phyloP scores from a whole-genome alignment of 2,329 filamentous ascomycete species.

The Monosporascus sp. region DNA sequence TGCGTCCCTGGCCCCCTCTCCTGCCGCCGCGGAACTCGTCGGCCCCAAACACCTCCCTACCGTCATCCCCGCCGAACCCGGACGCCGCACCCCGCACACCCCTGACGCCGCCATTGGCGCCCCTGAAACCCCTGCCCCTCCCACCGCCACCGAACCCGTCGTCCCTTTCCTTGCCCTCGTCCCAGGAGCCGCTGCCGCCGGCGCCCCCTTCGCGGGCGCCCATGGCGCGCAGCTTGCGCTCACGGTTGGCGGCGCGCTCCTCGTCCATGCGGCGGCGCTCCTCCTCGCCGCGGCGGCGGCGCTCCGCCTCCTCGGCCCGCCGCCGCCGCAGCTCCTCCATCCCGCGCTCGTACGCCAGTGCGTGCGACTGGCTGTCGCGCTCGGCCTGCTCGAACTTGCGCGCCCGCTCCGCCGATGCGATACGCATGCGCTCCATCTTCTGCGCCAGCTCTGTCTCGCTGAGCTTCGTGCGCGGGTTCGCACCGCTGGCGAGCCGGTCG shows the following conservation, averaged over 20 bases:
- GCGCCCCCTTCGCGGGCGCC: conserved; percentile 40
- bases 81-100: conserved; percentile 36
- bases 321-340: conserved; percentile 51
- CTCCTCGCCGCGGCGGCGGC: conserved; percentile 46
- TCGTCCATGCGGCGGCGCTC: conserved; percentile 49
- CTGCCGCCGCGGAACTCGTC: conserved; percentile 23
- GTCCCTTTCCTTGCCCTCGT: conserved; percentile 49
- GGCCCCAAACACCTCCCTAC: conserved; percentile 18
- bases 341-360: conserved; percentile 47
- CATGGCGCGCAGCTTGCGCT: conserved; percentile 57
- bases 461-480: conserved; percentile 55
- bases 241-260: conserved; percentile 55
- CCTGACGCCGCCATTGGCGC: conserved; percentile 34
- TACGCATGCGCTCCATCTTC: conserved; percentile 58
- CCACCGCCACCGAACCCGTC: conserved; percentile 12
- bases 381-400: conserved; percentile 55
- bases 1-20: conserved; percentile 23
- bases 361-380: conserved; percentile 51
- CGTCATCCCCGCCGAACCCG: conserved; percentile 24
- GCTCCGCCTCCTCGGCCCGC: conserved; percentile 47
- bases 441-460: conserved; percentile 53
- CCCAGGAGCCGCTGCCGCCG: conserved; percentile 50
- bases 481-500: conserved; percentile 47
- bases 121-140: conserved; percentile 39
- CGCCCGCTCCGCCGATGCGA: conserved; percentile 52